phyloP scores from a whole-genome alignment of 345 rosid genomes.

The Litchi chinensis region DNA sequence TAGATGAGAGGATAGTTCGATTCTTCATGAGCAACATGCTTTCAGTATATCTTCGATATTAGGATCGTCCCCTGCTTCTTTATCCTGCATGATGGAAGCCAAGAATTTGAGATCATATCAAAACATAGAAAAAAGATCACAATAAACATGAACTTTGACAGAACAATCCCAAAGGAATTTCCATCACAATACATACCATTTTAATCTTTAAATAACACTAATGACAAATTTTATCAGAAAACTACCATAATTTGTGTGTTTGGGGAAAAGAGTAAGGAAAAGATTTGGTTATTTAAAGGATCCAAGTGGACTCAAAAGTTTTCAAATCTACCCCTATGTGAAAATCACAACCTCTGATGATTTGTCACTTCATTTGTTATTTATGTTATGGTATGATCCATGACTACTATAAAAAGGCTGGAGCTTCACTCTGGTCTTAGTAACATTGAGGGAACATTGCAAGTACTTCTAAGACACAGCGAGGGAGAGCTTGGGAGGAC shows the following conservation, averaged over 20 bases:
- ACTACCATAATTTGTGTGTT: background rate
- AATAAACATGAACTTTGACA: background rate
- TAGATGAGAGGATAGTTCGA: background rate
- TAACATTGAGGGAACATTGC: background rate
- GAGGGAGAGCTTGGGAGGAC: background rate
- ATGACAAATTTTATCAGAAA: background rate
- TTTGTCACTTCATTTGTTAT: background rate
- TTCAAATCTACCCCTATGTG: background rate
- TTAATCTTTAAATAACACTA: no score
- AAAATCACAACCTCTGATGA: background rate
- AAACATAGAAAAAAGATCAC: background rate
- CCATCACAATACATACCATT: background rate
- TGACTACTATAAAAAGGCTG: background rate
- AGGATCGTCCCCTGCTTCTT: slow-evolving; percentile 95
- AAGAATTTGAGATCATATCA: background rate
- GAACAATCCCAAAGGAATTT: background rate
- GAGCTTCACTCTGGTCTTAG: background rate
- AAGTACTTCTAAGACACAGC: background rate
- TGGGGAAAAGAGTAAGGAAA: background rate
- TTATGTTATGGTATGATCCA: background rate
- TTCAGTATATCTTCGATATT: slow-evolving; percentile 63
- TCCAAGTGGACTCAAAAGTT: background rate
- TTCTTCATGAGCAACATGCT: slow-evolving; percentile 70
- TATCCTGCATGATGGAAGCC: slow-evolving; percentile 54
- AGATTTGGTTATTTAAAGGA: background rate